A percentile compares a stretch with the other conserved stretches of the same genome.
These are phyloP conservation scores for Nannizziopsis arthrosporioides DNA, from an alignment of 2,329 filamentous ascomycete genomes.

Conservation along the genomic window DNA sequence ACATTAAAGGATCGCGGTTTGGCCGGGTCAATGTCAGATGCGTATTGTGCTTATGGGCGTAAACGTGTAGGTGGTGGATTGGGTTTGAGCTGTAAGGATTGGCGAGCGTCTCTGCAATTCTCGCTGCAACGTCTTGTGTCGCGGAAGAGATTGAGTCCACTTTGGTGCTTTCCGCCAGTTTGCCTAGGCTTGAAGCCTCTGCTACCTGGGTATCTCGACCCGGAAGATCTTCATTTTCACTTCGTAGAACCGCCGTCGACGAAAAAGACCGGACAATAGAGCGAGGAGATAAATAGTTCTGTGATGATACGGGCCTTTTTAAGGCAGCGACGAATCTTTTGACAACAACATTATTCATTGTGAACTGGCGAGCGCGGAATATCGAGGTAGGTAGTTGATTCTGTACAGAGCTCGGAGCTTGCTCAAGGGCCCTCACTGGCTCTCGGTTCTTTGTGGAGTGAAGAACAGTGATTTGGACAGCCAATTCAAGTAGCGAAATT, in stretches of 20 bases:
- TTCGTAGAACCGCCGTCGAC: neutral
- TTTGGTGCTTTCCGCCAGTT: constrained; percentile 6
- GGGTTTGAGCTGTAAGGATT: constrained; percentile 6
- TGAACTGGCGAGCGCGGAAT: neutral
- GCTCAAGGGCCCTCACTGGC: neutral
- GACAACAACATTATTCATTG: constrained; percentile 2
- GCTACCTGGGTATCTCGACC: neutral
- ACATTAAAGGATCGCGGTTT: constrained; percentile 65
- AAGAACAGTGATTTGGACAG: too few relatives aligned
- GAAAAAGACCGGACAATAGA: constrained; percentile 7
- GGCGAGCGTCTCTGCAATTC: constrained; percentile 1
- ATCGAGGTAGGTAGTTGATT: neutral
- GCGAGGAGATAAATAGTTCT: neutral
- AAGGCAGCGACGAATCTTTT: constrained; percentile 4
- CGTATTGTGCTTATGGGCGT: constrained; percentile 82
- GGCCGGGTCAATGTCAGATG: constrained; percentile 84
- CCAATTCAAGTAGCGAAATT: too few relatives aligned
- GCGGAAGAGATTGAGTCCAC: neutral
- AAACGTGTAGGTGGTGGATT: constrained; percentile 67
- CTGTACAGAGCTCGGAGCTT: neutral
- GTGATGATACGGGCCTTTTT: neutral
- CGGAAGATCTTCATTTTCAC: neutral
- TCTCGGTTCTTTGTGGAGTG: too few relatives aligned
- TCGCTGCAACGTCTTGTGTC: neutral
- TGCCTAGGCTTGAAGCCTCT: neutral